These are phyloP conservation scores for Metahyphopichia silvanorum DNA, from an alignment of 805 yeast species.

Conservation along the genomic window DNA sequence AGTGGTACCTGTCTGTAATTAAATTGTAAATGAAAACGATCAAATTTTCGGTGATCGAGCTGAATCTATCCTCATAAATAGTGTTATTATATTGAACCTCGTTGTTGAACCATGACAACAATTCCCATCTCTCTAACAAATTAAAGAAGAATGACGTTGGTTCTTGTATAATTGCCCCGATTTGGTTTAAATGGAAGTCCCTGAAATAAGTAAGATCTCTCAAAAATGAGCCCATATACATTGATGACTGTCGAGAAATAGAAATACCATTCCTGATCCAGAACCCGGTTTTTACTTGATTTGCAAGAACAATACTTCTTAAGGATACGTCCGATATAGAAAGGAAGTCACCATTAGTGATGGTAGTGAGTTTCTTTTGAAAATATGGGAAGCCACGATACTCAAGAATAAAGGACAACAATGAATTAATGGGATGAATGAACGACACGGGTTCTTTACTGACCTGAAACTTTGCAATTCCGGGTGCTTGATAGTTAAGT, in stretches of 20 bases:
- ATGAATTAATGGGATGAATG: slow-evolving; percentile 56
- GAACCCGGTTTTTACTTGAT: slow-evolving; percentile 61
- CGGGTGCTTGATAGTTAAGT: slow-evolving; percentile 19
- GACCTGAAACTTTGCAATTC: slow-evolving; percentile 38
- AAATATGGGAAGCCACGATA: slow-evolving; percentile 24
- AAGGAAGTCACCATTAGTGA: slow-evolving; percentile 32
- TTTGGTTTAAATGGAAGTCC: slow-evolving; percentile 46
- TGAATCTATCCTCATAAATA: slow-evolving; percentile 46
- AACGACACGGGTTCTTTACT: slow-evolving; percentile 53
- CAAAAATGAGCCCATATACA: slow-evolving; percentile 43
- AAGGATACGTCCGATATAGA: slow-evolving; percentile 55
- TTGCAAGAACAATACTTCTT: slow-evolving; percentile 55
- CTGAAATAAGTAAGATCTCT: slow-evolving; percentile 40
- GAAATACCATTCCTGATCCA: slow-evolving; percentile 75
- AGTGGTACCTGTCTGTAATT: slow-evolving; percentile 33
- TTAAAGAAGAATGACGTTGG: slow-evolving; percentile 32
- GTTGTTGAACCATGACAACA: slow-evolving; percentile 47
- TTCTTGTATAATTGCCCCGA: slow-evolving; percentile 37
- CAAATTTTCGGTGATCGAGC: slow-evolving; percentile 41
- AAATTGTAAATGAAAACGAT: slow-evolving; percentile 43
- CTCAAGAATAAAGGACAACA: slow-evolving; percentile 46
- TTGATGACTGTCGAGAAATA: slow-evolving; percentile 47
- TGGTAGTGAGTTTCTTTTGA: slow-evolving; percentile 7
- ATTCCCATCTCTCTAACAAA: slow-evolving; percentile 55
- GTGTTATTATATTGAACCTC: slow-evolving; percentile 30